Percentiles rank a stretch among this genome's conserved stretches.
These are phyloP conservation scores for Boletus rubescentipes DNA, from an alignment of 768 basidiomycete genomes.

Conservation along the genomic window DNA sequence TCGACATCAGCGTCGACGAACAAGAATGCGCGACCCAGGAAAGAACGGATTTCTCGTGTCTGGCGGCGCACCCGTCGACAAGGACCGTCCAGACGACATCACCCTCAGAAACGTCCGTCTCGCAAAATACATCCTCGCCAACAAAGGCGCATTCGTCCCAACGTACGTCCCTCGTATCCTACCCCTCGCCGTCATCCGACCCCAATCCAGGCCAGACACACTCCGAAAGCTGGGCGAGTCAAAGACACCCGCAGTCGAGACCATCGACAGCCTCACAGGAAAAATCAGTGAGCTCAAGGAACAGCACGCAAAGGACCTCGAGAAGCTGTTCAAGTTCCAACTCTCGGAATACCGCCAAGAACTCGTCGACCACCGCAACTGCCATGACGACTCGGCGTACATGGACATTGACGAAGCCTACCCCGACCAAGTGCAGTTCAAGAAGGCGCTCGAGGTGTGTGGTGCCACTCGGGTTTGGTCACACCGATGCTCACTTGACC, in stretches of 20 bases:
- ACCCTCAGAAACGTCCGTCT: conserved; percentile 33
- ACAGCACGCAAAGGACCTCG: conserved; percentile 32
- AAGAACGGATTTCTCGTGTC: conserved; percentile 28
- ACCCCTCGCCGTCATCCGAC: not conserved
- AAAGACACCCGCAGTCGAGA: conserved; percentile 18
- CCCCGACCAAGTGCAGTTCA: conserved; percentile 27
- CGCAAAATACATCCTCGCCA: conserved; percentile 41
- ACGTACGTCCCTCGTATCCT: conserved; percentile 31
- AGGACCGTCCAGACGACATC: conserved; percentile 22
- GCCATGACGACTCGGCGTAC: conserved; percentile 27
- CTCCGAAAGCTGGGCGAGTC: conserved; percentile 23
- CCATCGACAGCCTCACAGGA: conserved; percentile 24
- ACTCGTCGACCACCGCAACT: conserved; percentile 27
- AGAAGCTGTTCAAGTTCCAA: conserved; percentile 31
- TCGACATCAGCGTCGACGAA: conserved; percentile 30
- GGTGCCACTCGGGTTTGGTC: not conserved
- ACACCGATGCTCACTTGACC: not conserved
- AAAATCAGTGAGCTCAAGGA: conserved; percentile 31
- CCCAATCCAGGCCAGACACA: conserved; percentile 21
- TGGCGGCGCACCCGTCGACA: conserved; percentile 7
- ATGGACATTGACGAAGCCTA: conserved; percentile 29
- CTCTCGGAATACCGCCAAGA: conserved; percentile 33
- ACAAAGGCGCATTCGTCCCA: conserved; percentile 40
- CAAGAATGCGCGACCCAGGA: not conserved
- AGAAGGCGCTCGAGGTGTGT: conserved; percentile 21